These are phyloP conservation scores for Penicillium vulpinum DNA, from an alignment of 2,329 filamentous ascomycete genomes.

Conservation along the genomic window DNA sequence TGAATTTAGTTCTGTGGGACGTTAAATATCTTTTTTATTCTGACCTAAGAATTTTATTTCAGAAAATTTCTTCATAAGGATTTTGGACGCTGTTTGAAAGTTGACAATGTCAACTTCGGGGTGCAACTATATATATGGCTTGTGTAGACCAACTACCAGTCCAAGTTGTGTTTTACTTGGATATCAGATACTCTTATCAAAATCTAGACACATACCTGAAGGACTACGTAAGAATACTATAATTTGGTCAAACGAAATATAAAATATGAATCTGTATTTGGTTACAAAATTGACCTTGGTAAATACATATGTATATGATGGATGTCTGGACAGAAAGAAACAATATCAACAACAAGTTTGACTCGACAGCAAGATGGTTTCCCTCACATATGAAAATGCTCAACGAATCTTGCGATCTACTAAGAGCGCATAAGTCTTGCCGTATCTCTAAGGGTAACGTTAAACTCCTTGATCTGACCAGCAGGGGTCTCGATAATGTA, in stretches of 20 bases:
- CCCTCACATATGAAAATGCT: neutral
- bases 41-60: neutral
- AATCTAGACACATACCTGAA: no score
- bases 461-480: neutral
- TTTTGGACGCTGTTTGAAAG: neutral
- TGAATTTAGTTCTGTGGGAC: neutral
- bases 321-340: neutral
- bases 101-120: neutral
- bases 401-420: neutral
- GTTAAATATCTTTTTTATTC: neutral
- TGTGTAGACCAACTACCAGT: no score
- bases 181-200: no score
- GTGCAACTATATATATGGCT: neutral
- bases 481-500: slow-evolving; percentile 1
- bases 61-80: neutral
- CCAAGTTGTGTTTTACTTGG: neutral
- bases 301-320: neutral
- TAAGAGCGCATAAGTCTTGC: neutral
- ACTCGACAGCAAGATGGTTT: neutral
- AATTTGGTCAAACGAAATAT: neutral
- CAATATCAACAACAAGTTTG: neutral
- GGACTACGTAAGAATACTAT: neutral
- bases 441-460: neutral
- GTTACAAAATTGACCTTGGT: neutral
- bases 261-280: neutral